These are phyloP conservation scores for Colletotrichum zoysiae DNA, from an alignment of 2,329 filamentous ascomycete species.

Conservation along the genomic window DNA sequence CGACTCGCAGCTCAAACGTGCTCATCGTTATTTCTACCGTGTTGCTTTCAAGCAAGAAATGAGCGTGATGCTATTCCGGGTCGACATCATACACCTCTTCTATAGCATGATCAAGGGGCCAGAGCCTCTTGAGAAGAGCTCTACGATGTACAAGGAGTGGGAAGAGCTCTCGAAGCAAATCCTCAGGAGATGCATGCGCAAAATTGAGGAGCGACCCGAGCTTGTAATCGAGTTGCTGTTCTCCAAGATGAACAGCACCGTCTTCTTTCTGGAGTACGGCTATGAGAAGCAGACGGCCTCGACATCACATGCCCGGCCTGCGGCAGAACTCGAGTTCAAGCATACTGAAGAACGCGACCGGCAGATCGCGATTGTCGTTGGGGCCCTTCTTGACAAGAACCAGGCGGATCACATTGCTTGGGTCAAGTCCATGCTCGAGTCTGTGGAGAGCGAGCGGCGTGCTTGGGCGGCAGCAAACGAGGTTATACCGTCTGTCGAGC, in stretches of 20 bases:
- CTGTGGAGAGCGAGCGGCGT: constrained; percentile 78
- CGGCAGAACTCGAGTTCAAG: constrained; percentile 86
- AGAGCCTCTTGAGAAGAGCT: constrained; percentile 76
- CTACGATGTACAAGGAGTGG: constrained; percentile 85
- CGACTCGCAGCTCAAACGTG: constrained; percentile 85
- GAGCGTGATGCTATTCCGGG: constrained; percentile 86
- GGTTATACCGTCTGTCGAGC: constrained; percentile 63
- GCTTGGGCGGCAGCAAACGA: constrained; percentile 82
- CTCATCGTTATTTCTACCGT: constrained; percentile 93
- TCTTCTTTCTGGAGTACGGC: constrained; percentile 91
- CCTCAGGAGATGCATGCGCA: constrained; percentile 83
- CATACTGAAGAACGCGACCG: constrained; percentile 75
- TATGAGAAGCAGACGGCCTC: constrained; percentile 82
- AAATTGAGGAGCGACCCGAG: constrained; percentile 86
- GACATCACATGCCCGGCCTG: constrained; percentile 73
- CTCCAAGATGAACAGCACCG: constrained; percentile 86
- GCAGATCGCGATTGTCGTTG: constrained; percentile 84
- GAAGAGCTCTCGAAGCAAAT: constrained; percentile 89
- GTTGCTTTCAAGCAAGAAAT: constrained; percentile 96
- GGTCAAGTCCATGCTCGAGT: constrained; percentile 79
- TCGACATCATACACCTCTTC: constrained; percentile 90
- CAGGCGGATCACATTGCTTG: constrained; percentile 83
- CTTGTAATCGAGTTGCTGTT: constrained; percentile 93
- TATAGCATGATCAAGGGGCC: constrained; percentile 94
- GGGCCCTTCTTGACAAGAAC: constrained; percentile 83